Evolutionary conservation across 2,329 filamentous ascomycete species (phyloP), one percentile per base, ranked within the genome.

Genomic region (Neopestalotiopsis sp.): DNA sequence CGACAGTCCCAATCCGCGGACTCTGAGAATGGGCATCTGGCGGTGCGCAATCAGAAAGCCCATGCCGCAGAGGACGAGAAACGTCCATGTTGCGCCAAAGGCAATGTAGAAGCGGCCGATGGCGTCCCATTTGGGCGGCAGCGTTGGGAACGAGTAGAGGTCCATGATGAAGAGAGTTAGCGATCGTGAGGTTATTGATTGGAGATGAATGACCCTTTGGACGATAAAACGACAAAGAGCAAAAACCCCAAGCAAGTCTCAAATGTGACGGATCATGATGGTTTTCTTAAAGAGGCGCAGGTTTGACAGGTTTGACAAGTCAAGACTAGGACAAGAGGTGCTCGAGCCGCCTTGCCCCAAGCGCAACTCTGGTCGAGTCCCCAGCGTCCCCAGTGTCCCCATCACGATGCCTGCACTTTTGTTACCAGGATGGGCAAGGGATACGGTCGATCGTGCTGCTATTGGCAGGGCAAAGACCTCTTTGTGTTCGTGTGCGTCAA

Each of bases 1-100:
- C 14, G 83, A 83, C 4, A 85, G 60, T 12, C 74, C 70, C 6
- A 86, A 71, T 34, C 81, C 81, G 4, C 82, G 81, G 28, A 83
- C 75, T 69, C 83, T 78, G 62, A 84, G 74, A n/a, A 80, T 75
- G 13, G 79, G 77, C 1, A 72, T 74, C 4, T 75, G 68, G 40
- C 81, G 78, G 70, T 81, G 78, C 10, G 71, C 56, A 66, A 74
- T 75, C 32, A 81, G 78, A 61, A 80, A 79, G 12, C 68, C 67
- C 75, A 83, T 78, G 59, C 80, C 81, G 14, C 76, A 73, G 63
- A 82, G 68, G 17, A 79, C 65, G 28, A 81, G 73, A 13, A 76
- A 69, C 10, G 72, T 73, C 72, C 71, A 76, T 67, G 71, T 71
- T 60, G 68, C 69, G 60, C 71, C 71, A 42, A 72, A 74, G 65